Percentiles rank a stretch among this genome's conserved stretches.
Conservation (phyloP, 495 filamentous ascomycete species). For the Evansstolkia leycettana region DNA sequence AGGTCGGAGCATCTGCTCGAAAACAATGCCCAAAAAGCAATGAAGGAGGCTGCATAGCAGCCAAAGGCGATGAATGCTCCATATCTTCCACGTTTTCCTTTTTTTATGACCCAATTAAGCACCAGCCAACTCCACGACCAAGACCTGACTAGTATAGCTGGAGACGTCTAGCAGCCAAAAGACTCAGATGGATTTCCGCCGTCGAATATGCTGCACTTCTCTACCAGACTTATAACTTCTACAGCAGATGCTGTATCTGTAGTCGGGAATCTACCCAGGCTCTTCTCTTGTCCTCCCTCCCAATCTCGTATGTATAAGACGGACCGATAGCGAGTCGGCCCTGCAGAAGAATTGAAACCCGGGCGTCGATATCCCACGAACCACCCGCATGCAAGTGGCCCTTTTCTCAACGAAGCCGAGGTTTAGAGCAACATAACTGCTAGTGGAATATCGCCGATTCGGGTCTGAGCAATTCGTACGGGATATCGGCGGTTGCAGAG, state of each 20-base stretch:
- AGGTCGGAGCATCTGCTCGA: slow-evolving; percentile 37
- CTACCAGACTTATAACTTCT: too few relatives aligned
- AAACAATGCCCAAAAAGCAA: slow-evolving; percentile 45
- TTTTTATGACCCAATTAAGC: not conserved
- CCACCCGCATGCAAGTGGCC: not conserved
- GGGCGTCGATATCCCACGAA: not conserved
- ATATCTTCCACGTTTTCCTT: slow-evolving; percentile 38
- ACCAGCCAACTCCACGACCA: not conserved
- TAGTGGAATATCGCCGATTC: not conserved
- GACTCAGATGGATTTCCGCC: too few relatives aligned
- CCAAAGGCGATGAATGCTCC: slow-evolving; percentile 89
- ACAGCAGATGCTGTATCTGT: too few relatives aligned
- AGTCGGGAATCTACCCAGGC: too few relatives aligned
- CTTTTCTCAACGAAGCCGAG: not conserved
- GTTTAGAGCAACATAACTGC: not conserved
- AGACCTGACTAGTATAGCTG: not conserved
- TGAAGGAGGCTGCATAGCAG: slow-evolving; percentile 80
- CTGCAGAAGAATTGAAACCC: not conserved
- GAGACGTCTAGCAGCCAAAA: too few relatives aligned
- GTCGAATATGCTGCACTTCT: too few relatives aligned
- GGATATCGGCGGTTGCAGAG: too few relatives aligned
- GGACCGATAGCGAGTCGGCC: too few relatives aligned
- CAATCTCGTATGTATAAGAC: too few relatives aligned
- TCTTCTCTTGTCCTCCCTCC: too few relatives aligned
- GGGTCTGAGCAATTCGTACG: too few relatives aligned